These are phyloP conservation scores for Teunomyces kruisii DNA, from an alignment of 805 yeast genomes.

Conservation along the genomic window DNA sequence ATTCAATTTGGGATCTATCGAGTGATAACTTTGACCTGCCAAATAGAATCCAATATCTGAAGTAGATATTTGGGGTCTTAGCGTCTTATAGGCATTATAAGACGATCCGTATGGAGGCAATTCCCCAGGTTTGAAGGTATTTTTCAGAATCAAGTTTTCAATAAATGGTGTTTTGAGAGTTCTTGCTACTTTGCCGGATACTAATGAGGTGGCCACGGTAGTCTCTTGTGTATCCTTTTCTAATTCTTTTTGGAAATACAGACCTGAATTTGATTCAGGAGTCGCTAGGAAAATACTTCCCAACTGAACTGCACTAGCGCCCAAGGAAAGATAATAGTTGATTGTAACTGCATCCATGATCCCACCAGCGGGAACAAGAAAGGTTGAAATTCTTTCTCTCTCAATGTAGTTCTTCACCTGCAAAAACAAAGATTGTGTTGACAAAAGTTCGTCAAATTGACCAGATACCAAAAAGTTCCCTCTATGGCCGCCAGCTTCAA, in stretches of 20 bases:
- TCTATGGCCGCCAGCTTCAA: constrained; percentile 67
- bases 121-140: constrained; percentile 3
- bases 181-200: constrained; percentile 42
- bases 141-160: constrained; percentile 13
- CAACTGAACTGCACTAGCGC: constrained; percentile 55
- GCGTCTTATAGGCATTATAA: constrained; percentile 31
- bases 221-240: constrained; percentile 5
- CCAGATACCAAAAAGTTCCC: constrained; percentile 42
- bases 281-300: constrained; percentile 51
- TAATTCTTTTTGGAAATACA: constrained; percentile 15
- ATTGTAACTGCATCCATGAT: constrained; percentile 35
- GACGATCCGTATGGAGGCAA: constrained; percentile 38
- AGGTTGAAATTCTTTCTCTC: constrained; percentile 15
- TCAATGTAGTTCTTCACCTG: constrained; percentile 14
- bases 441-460: constrained; percentile 30
- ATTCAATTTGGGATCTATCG: constrained; percentile 17
- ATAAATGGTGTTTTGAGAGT: constrained; percentile 37
- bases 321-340: constrained; percentile 30
- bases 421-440: constrained; percentile 31
- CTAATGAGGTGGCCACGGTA: constrained; percentile 33
- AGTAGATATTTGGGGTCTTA: constrained; percentile 13
- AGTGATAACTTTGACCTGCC: constrained; percentile 34
- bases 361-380: constrained; percentile 54
- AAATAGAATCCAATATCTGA: constrained; percentile 29
- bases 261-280: constrained; percentile 26